Conservation (phyloP, 148 eudicot species). For the Fallopia convolvulus region DNA sequence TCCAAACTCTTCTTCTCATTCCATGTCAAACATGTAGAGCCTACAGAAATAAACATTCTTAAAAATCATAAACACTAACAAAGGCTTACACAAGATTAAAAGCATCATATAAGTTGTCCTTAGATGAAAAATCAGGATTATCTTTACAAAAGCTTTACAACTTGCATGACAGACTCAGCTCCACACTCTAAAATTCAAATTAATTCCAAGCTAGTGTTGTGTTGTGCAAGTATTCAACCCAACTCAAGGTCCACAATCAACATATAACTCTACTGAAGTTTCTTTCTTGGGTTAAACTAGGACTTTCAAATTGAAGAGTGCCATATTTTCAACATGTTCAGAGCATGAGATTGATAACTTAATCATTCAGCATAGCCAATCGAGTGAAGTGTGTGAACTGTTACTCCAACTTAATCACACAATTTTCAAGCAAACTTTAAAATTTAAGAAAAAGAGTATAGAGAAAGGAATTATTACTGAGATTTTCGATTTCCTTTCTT, state of each 20-base stretch:
- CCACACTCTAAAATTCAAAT: background rate
- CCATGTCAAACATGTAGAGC: conserved; percentile 80
- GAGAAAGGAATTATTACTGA: conserved; percentile 29
- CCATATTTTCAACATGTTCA: background rate
- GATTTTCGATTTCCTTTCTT: conserved; percentile 57
- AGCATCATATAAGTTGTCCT: background rate
- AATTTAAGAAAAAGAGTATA: background rate
- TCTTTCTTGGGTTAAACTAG: background rate
- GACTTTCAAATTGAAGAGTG: background rate
- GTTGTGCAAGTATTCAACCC: background rate
- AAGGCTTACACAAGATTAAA: background rate
- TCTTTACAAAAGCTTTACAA: background rate
- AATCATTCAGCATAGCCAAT: background rate
- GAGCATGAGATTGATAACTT: background rate
- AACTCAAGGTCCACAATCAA: too few species aligned
- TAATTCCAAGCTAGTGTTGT: background rate
- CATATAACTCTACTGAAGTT: background rate
- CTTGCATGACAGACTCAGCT: background rate
- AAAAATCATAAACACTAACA: background rate
- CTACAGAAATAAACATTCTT: conserved; percentile 24
- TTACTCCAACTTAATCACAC: background rate
- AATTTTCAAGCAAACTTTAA: background rate
- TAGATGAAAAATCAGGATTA: background rate
- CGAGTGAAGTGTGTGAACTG: background rate
- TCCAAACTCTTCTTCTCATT: conserved; percentile 81